Percentiles rank a stretch among this genome's conserved stretches.
These are phyloP conservation scores for Tribonema minus DNA, from an alignment of 108 stramenopile species.

Conservation along the genomic window DNA sequence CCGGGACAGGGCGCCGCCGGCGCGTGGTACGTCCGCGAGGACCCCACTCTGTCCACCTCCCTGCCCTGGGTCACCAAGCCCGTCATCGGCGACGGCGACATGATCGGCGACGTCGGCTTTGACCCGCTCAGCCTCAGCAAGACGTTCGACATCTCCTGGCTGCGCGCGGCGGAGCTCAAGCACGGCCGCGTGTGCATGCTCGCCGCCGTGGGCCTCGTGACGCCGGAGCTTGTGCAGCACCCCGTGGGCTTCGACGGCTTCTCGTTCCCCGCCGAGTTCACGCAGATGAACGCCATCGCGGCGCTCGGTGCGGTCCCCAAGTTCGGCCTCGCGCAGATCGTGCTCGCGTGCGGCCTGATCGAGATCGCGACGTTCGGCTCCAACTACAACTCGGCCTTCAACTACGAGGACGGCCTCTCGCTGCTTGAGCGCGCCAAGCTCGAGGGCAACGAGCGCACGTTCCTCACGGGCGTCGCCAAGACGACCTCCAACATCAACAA, in stretches of 20 bases:
- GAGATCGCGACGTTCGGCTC: constrained; percentile 43
- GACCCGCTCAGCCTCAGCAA: constrained; percentile 44
- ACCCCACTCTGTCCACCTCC: constrained; percentile 24
- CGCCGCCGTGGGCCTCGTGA: constrained; percentile 80
- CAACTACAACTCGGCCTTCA: constrained; percentile 24
- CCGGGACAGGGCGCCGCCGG: background rate
- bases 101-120: constrained; percentile 46
- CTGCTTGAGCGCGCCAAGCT: constrained; percentile 35
- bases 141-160: constrained; percentile 46
- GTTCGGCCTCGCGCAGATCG: constrained; percentile 51
- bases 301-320: constrained; percentile 48
- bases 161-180: constrained; percentile 78
- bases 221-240: constrained; percentile 65
- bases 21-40: constrained; percentile 5
- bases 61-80: constrained; percentile 45
- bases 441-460: background rate
- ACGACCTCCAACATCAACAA: background rate
- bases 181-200: constrained; percentile 92
- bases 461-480: constrained; percentile 44
- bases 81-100: constrained; percentile 39
- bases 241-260: constrained; percentile 49
- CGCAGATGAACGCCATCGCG: constrained; percentile 55
- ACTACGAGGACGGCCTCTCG: constrained; percentile 39
- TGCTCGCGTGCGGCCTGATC: constrained; percentile 38
- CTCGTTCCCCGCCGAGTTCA: constrained; percentile 48